phyloP scores from a whole-genome alignment of 345 rosid species.

The Arabis alpina region DNA sequence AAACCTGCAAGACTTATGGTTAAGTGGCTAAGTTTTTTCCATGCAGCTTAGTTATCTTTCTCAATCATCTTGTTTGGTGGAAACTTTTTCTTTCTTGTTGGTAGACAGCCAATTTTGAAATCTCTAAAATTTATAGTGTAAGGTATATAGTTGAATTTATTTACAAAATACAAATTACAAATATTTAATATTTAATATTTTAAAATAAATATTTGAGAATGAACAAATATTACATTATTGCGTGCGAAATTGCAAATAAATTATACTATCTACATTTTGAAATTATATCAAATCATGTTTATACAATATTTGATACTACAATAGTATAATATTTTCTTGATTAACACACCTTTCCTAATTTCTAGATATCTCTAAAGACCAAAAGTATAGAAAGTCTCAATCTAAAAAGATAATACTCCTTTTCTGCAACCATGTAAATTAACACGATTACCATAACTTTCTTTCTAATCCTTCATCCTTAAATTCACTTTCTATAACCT shows the following conservation, averaged over 20 bases:
- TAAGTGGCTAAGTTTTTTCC: too few species aligned
- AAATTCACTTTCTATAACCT: conserved; percentile 4
- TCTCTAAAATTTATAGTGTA: neutral
- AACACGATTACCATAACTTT: conserved; percentile 15
- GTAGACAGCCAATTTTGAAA: neutral
- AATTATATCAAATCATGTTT: too few species aligned
- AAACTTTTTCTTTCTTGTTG: neutral
- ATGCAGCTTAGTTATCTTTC: conserved; percentile 2
- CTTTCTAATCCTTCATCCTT: neutral
- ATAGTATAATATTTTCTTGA: neutral
- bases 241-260: too few species aligned
- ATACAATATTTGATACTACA: too few species aligned
- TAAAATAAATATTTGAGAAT: neutral
- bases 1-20: neutral
- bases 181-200: too few species aligned
- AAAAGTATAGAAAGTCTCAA: too few species aligned
- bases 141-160: neutral
- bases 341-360: neutral
- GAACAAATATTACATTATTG: neutral
- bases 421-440: neutral
- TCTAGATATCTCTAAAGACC: too few species aligned
- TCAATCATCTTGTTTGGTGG: conserved; percentile 18
- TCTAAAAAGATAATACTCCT: too few species aligned
- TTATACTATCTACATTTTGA: too few species aligned
- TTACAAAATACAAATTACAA: too few species aligned